Base-by-base conservation (phyloP, 2,329 filamentous ascomycete species). In the Sporothrix humicola region DNA sequence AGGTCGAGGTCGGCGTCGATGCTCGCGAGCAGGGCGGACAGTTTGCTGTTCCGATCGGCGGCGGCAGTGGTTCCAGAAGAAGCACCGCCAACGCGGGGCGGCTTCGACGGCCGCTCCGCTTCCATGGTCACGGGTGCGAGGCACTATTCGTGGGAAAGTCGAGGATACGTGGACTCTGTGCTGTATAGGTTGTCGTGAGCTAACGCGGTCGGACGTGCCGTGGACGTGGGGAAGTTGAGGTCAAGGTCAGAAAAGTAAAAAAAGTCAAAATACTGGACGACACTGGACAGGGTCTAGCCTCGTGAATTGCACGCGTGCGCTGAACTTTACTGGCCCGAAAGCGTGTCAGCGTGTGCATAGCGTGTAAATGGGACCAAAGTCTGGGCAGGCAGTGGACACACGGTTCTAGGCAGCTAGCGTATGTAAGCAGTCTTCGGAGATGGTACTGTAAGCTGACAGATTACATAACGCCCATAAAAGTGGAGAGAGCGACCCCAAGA, bases 1-100 rank as follows among this genome's bases (percentile, higher is more conserved):
- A 56, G 31, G 31, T 50, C 2, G 13, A 58, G n/a, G 20, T 73
- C 74, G 37, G 72, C 61, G 68, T 69, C 66, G 48, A 69, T 69
- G 26, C 48, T 69, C 23, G 46, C 48, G 20, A 69, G 66, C 46
- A 69, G 66, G 12, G 48, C 31, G 26, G 66, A 17, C 15, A 69
- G 66, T 20, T 69, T 69, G 66, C 44, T 37, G 17, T 23, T 56
- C 3, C 66, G 66, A n/a, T 69, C 48, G 46, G 66, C 23, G 46
- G 66, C 23, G 2, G 66, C 26, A 5, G 52, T 37, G 59, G 17
- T n/a, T 31, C 12, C 4, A 17, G 48, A 52, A 15, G 48, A 52
- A 17, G 13, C 48, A 37, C 31, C 7, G 5, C 31, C 31, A 20
- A 59, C 20, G 46, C 46, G 46, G 48, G 48, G 66, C 20, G 48